Evolutionary conservation across 106 monocot species (phyloP).

Genomic region (Chionographis japonica): DNA sequence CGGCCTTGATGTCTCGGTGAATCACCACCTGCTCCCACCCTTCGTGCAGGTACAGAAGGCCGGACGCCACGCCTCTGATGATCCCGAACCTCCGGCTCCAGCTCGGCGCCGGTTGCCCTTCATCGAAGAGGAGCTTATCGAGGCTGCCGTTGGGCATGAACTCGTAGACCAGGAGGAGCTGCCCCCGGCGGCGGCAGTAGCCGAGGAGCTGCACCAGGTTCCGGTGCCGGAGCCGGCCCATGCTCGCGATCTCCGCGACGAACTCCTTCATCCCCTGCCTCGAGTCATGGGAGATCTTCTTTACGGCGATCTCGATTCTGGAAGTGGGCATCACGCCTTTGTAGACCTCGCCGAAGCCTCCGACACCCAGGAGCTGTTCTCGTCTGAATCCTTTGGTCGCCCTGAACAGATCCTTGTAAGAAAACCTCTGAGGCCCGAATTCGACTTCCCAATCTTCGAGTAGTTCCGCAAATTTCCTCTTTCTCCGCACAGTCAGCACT

Average conservation of each 20-base stretch:
- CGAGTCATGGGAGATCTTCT: constrained; percentile 27
- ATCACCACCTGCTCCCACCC: not conserved
- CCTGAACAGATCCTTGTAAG: constrained; percentile 27
- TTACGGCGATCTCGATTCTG: constrained; percentile 26
- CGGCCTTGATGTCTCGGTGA: too few relatives aligned
- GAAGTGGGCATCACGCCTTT: constrained; percentile 26
- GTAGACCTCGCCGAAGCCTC: constrained; percentile 44
- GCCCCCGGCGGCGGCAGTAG: constrained; percentile 36
- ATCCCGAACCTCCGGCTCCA: too few relatives aligned
- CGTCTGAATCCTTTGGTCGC: constrained; percentile 36
- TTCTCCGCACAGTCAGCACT: constrained; percentile 14
- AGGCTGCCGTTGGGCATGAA: too few relatives aligned
- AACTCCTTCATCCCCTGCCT: constrained; percentile 37
- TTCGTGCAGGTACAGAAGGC: not conserved
- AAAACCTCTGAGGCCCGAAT: constrained; percentile 38
- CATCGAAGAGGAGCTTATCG: too few relatives aligned
- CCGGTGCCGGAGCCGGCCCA: constrained; percentile 42
- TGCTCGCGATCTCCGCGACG: constrained; percentile 45
- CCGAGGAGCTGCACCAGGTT: constrained; percentile 44
- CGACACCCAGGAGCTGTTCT: constrained; percentile 25
- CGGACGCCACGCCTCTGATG: too few relatives aligned
- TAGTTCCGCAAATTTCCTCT: constrained; percentile 19
- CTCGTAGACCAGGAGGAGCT: constrained; percentile 37
- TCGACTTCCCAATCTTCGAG: constrained; percentile 40
- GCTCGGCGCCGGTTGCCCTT: too few relatives aligned